These are phyloP conservation scores for Phialemoniopsis sp. DNA, from an alignment of 2,329 filamentous ascomycete species.

Conservation along the genomic window DNA sequence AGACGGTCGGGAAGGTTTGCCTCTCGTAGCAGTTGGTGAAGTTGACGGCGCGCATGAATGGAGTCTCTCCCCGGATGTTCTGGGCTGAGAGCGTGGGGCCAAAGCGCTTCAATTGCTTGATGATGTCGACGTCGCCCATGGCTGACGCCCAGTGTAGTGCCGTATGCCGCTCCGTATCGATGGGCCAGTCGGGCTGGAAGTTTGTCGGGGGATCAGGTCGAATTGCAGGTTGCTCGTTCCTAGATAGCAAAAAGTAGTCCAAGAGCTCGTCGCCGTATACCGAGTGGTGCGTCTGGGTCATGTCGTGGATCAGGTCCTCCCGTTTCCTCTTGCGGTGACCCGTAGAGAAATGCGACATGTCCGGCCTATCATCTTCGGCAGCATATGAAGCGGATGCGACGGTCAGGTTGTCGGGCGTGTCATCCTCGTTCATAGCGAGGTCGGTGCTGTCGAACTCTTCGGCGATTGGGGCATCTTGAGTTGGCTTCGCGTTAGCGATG, in stretches of 20 bases:
- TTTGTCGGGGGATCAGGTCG: slow-evolving; percentile 77
- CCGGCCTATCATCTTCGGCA: slow-evolving; percentile 75
- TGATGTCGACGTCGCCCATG: slow-evolving; percentile 93
- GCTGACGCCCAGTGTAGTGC: slow-evolving; percentile 96
- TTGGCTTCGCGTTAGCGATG: no score
- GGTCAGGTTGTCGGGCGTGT: slow-evolving; percentile 78
- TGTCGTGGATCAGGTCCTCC: slow-evolving; percentile 55
- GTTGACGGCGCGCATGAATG: slow-evolving; percentile 88
- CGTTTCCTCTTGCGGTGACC: slow-evolving; percentile 74
- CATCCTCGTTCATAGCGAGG: slow-evolving; percentile 65
- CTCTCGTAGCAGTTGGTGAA: slow-evolving; percentile 98
- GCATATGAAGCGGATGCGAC: slow-evolving; percentile 78
- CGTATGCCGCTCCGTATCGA: slow-evolving; percentile 89
- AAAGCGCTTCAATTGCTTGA: slow-evolving; percentile 79
- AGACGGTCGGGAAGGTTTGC: slow-evolving; percentile 79
- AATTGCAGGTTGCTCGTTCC: slow-evolving; percentile 69
- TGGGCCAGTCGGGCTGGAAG: slow-evolving; percentile 87
- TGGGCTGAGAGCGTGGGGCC: slow-evolving; percentile 70
- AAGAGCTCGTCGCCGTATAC: slow-evolving; percentile 90
- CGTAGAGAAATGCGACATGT: slow-evolving; percentile 61
- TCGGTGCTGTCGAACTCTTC: slow-evolving; percentile 66
- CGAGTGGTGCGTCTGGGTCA: slow-evolving; percentile 78
- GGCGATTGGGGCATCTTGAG: slow-evolving; percentile 28
- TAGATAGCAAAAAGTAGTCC: slow-evolving; percentile 90
- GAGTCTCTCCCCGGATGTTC: slow-evolving; percentile 77